Evolutionary conservation across 2,329 filamentous ascomycete genomes (phyloP), one percentile per base, ranked within the genome.

Genomic region (Diaporthe vaccinii): DNA sequence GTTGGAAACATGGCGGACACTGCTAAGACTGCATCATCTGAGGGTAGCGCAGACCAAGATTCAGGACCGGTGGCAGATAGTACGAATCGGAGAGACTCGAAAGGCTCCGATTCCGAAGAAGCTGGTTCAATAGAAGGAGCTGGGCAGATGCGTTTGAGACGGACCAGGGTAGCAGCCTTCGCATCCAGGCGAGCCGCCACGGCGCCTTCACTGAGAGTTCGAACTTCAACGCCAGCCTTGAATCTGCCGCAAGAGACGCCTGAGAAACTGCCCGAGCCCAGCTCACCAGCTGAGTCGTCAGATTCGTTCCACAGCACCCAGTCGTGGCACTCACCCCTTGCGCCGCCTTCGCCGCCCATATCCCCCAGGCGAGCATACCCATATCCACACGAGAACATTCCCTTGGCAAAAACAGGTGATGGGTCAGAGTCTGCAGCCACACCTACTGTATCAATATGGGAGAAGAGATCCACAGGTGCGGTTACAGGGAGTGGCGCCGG

Each of bases 301-400:
- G 89, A 90, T 71, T 91, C 90, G 0, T 90, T 91, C 76, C 88
- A 89, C 78, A 89, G 86, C 74, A 84, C 86, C 7, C 84, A 89
- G 75, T 89, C 89, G 12, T 89, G 88, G 88, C 84, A 87, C 76
- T 87, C 88, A 31, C 83, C 85, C 14, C 80, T 84, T 51, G 83
- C 83, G 7, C 82, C 86, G 31, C 85, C 85, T 8, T 89, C 88
- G 3, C 85, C 87, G 25, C 84, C 86, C 2, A 80, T 83, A 22
- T 86, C 86, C 6, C 84, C 85, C 15, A 76, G 80, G 4, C 81
- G 80, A 25, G 65, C 74, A 15, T 86, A 84, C 75, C 84, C 84
- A 14, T 85, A 84, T 71, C 82, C 83, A 1, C 83, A 86, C 69
- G 82, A 87, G 46, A 82, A 85, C 41, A 84, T 86, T 41, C 75